Conservation (phyloP, 2,329 filamentous ascomycete species). For the Penicillium verrucosum region DNA sequence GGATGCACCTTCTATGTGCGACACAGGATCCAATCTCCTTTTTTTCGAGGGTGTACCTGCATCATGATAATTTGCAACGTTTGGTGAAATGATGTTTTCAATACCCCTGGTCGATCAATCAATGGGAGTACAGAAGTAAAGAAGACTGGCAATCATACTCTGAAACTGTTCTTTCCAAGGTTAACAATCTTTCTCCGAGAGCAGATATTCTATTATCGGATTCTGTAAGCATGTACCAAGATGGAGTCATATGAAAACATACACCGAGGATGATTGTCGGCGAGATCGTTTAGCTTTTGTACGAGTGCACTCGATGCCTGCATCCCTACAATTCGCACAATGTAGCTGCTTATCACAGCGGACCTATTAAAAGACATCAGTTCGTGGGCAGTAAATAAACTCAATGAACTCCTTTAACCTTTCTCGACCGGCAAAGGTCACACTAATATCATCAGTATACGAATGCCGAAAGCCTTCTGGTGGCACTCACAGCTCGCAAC, state of each 20-base stretch:
- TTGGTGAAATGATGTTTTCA: background rate
- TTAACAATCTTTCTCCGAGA: conserved; percentile 14
- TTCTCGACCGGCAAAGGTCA: conserved; percentile 27
- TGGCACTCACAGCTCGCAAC: conserved; percentile 18
- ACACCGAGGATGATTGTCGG: conserved; percentile 14
- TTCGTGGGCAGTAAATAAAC: background rate
- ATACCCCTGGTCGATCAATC: background rate
- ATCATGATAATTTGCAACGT: background rate
- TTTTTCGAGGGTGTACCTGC: conserved; percentile 3
- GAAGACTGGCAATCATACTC: background rate
- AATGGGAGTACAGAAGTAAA: background rate
- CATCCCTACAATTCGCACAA: conserved; percentile 28
- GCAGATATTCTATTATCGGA: conserved; percentile 7
- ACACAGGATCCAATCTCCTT: conserved; percentile 5
- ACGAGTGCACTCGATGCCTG: conserved; percentile 22
- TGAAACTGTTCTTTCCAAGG: conserved; percentile 12
- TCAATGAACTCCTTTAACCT: conserved; percentile 11
- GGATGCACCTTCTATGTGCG: background rate
- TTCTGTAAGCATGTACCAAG: background rate
- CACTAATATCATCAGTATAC: conserved; percentile 16
- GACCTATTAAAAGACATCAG: conserved; percentile 11
- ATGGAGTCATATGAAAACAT: background rate
- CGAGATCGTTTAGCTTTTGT: conserved; percentile 13
- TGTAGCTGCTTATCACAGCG: conserved; percentile 24
- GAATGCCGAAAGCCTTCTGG: background rate